Base-by-base conservation (phyloP, 257 asterid genomes). In the Striga asiatica region DNA sequence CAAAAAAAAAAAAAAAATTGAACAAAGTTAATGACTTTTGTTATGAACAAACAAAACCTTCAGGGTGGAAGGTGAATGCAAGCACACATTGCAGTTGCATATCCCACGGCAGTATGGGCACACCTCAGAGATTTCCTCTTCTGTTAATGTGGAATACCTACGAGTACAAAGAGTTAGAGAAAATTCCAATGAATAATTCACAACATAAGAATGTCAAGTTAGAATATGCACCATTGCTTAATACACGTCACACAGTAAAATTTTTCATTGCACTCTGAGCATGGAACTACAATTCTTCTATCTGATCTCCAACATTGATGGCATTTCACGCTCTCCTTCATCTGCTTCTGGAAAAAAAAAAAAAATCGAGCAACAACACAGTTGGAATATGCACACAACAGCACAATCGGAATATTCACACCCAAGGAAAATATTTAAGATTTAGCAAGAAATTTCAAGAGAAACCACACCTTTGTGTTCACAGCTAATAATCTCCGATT, bases 51-150 rank as follows among this genome's bases (percentile, higher is more conserved):
- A 55, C 69, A 43, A 51, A 48, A 89, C 96, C 96, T 78, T 78
- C 51, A 74, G 20, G 12, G 22, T 46, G 66, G 76, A 76, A 60
- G 78, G 50, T 27, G 85, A 73, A 61, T 71, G 93, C 72, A 91
- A 80, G 76, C 98, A 91, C 55, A 58, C 56, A 76, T 82, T 77
- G 80, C 98, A 91, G 70, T 91, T 91, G 78, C 98, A 91, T 53
- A 71, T 80, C 43, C 71, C 75, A 18, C 88, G 73, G 68, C 98
- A 91, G 42, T 59, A 69, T 20, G 98, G 96, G 66, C 98, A 91
- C 60, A 67, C 25, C 60, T 78, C 81, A 28, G 92, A 66, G 58
- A 77, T 64, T 27, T 84, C 92, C 68, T 73, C 82, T 61, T 81
- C 92, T 0, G 60, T 68, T 55, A 76, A 65, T 24, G 70, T 13